A percentile compares a stretch with the other conserved stretches of the same genome.
phyloP scores from a whole-genome alignment of 1,139 yeast species.

The Yamadazyma buinensis region DNA sequence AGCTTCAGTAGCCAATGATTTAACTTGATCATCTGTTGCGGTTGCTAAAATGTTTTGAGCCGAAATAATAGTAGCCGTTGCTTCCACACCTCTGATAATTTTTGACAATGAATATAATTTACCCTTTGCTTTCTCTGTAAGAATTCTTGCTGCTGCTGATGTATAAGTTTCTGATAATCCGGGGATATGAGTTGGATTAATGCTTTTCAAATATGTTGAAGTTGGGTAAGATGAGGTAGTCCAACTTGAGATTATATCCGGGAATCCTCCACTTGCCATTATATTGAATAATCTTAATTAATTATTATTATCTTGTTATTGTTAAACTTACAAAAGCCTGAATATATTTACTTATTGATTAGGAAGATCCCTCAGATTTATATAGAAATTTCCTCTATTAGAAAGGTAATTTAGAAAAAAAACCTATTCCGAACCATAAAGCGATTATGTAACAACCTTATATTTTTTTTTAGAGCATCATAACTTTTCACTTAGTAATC shows the following conservation, averaged over 20 bases:
- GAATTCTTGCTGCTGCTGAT: conserved; percentile 15
- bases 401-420: no score
- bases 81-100: conserved; percentile 33
- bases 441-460: no score
- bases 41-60: conserved; percentile 37
- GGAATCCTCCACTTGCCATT: no score
- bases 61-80: conserved; percentile 31
- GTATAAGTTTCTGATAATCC: conserved; percentile 15
- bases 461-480: no score
- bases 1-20: conserved; percentile 29
- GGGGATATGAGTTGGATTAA: conserved; percentile 19
- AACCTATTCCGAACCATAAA: no score
- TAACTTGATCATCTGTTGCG: conserved; percentile 27
- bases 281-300: no score
- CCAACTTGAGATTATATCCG: conserved; percentile 14
- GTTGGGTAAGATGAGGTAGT: conserved; percentile 21
- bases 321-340: no score
- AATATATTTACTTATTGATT: no score
- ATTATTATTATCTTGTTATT: no score
- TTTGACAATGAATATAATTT: conserved; percentile 19
- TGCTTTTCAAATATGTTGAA: conserved; percentile 13
- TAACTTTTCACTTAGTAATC: no score
- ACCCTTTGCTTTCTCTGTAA: conserved; percentile 11
- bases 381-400: no score
- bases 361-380: no score